These are phyloP conservation scores for Quambalaria eucalypti DNA, from an alignment of 1,284 basidiomycete genomes.

Conservation along the genomic window DNA sequence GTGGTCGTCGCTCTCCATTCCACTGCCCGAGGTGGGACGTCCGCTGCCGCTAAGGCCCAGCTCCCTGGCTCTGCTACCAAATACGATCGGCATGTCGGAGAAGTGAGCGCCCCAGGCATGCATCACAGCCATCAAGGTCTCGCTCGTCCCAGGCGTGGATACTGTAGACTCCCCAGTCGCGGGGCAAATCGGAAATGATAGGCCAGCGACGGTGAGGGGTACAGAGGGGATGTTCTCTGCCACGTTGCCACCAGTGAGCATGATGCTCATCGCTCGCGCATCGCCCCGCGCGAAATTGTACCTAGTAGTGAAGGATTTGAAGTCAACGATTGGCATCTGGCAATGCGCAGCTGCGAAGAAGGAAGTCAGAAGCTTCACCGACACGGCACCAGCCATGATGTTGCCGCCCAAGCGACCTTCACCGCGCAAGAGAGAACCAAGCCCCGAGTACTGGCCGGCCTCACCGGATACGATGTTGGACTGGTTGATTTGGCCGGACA, in stretches of 20 bases:
- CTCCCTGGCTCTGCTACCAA: conserved; percentile 18
- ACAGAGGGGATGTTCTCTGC: conserved; percentile 13
- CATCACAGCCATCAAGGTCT: conserved; percentile 31
- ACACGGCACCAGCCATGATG: conserved; percentile 30
- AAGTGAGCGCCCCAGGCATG: conserved; percentile 40
- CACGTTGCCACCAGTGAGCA: conserved; percentile 30
- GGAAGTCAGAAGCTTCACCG: conserved; percentile 32
- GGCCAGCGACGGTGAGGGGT: background rate
- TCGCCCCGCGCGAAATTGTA: conserved; percentile 40
- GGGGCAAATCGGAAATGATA: conserved; percentile 7
- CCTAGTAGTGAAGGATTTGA: conserved; percentile 28
- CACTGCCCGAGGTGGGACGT: background rate
- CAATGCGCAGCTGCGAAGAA: conserved; percentile 38
- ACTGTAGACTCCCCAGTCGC: conserved; percentile 25
- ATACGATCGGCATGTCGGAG: conserved; percentile 34
- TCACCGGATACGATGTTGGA: too few species aligned
- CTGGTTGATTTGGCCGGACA: too few species aligned
- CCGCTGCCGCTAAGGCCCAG: conserved; percentile 5
- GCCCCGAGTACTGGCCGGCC: background rate
- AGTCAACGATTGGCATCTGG: conserved; percentile 35
- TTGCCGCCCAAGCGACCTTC: conserved; percentile 7
- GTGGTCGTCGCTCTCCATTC: conserved; percentile 9
- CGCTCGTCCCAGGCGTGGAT: conserved; percentile 27
- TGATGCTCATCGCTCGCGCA: conserved; percentile 32
- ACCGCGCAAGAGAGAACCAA: background rate